A percentile compares a stretch with the other conserved stretches of the same genome.
phyloP scores from a whole-genome alignment of 2,329 filamentous ascomycete species.

The Talaromyces sp. region DNA sequence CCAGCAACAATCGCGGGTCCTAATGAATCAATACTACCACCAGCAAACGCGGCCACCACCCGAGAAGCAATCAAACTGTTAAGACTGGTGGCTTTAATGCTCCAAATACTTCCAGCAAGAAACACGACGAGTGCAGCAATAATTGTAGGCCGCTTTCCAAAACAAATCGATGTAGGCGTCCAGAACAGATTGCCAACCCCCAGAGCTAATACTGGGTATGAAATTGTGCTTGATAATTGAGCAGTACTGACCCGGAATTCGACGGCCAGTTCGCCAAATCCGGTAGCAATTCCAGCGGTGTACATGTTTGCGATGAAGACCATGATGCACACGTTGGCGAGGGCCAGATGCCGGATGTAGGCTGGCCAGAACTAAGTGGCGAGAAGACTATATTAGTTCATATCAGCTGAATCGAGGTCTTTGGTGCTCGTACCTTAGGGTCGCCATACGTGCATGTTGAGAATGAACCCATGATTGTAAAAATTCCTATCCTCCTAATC shows the following conservation, averaged over 20 bases:
- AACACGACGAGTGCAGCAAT: constrained; percentile 33
- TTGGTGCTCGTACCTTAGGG: neutral
- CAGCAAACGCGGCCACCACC: constrained; percentile 33
- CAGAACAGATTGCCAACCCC: constrained; percentile 33
- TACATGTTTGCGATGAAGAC: constrained; percentile 33
- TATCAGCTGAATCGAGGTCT: too few relatives aligned
- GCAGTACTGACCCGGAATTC: constrained; percentile 23
- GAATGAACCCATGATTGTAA: neutral
- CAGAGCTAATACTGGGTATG: constrained; percentile 27
- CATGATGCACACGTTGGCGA: constrained; percentile 28
- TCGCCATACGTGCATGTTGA: constrained; percentile 4
- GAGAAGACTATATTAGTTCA: neutral
- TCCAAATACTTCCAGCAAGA: constrained; percentile 32
- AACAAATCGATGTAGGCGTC: constrained; percentile 36
- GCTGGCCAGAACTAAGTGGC: neutral
- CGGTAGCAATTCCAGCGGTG: constrained; percentile 26
- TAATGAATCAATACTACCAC: constrained; percentile 30
- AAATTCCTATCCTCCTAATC: neutral
- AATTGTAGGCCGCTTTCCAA: constrained; percentile 38
- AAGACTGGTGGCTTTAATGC: constrained; percentile 29
- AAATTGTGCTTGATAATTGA: constrained; percentile 23
- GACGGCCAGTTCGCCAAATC: constrained; percentile 7
- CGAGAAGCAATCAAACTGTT: constrained; percentile 32
- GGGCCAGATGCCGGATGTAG: constrained; percentile 24
- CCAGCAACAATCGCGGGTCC: constrained; percentile 34